Evolutionary conservation across 345 rosid species (phyloP), one percentile per base, ranked within the genome.

Genomic region (Arabidopsis arenosa): DNA sequence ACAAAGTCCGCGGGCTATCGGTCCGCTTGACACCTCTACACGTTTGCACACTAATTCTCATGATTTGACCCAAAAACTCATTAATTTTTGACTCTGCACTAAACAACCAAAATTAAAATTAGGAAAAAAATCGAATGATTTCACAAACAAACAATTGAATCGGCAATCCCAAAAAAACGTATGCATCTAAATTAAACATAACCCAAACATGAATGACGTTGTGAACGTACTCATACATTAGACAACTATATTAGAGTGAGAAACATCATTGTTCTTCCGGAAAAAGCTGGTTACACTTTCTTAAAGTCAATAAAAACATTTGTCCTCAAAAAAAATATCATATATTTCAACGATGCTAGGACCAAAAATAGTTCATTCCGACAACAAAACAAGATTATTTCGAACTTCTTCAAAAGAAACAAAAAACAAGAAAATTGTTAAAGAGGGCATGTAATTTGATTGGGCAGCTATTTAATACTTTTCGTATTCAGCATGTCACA

Each of bases 391-490:
- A 11, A 45, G 23, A 53, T 26, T 7, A 9, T 70, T 64, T 55
- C 17, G 4, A 53, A 55, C 12, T 68, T 66, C 52, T 58, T 53
- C 57, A 9, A 36, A 54, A 63, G 37, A 70, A 45, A 70, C 43
- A 63, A 55, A 62, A 11, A 53, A 14, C 35, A 45, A 35, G 44
- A 68, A 36, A 66, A 28, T 2, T 35, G 35, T 41, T 60, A 45
- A 23, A 44, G 58, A 62, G 21, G 14, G 35, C 14, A 33, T 44
- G 28, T 0, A 76, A 15, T 61, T 76, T 54, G 70, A 69, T 63
- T 76, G 80, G 52, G 66, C 53, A 76, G 71, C 66, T 70, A 76
- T 26, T 36, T 35, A 44, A 55, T 76, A 76, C 66, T 55, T 70
- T 28, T 73, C 52, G 44, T 30, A 37, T 32, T 14, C n/a, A 21